Base-by-base conservation (phyloP, 2,329 filamentous ascomycete genomes). In the Fusarium sp. region DNA sequence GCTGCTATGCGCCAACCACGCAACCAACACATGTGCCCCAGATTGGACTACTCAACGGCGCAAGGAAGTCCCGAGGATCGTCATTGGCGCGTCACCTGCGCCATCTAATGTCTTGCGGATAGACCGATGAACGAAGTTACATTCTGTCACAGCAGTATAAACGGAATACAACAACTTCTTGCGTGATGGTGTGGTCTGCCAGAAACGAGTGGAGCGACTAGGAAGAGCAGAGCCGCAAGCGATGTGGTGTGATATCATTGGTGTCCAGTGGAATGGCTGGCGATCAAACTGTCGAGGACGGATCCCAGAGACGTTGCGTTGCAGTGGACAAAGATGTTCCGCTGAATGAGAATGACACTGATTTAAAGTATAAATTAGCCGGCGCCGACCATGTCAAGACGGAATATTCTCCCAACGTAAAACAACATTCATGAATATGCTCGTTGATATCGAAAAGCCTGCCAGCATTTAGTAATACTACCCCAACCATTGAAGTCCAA, bases 221-320 rank as follows among this genome's bases (percentile, higher is more conserved):
- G 50, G 44, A 45, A 39, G 38, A 65, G 61, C 64, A 70, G 71
- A 76, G 72, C 65, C 69, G 64, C 73, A 71, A 38, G 40, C 62
- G 59, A 78, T 75, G 76, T 78, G 75, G 65, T 70, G 62, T 62
- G 44, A 57, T 58, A 50, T 69, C 62, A 76, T 76, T 78, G 76
- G 76, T 63, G 58, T 67, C 49, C 36, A 26, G 26, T 3, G 42
- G 60, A 33, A 58, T 50, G 47, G 54, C 31, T 56, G 57, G 60
- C 42, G 57, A 75, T 72, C 46, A 38, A 72, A 54, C 49, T 54
- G 36, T 60, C 51, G 43, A 57, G 17, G 54, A 44, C 49, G 52
- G 55, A 59, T 57, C 51, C 57, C 53, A 33, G 44, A 51, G 51
- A 62, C 57, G 52, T 45, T 54, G 53, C 63, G 53, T 45, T 47